A percentile compares a stretch with the other conserved stretches of the same genome.
These are phyloP conservation scores for Proliferodiscus dingleyae DNA, from an alignment of 2,329 filamentous ascomycete species.

Conservation along the genomic window DNA sequence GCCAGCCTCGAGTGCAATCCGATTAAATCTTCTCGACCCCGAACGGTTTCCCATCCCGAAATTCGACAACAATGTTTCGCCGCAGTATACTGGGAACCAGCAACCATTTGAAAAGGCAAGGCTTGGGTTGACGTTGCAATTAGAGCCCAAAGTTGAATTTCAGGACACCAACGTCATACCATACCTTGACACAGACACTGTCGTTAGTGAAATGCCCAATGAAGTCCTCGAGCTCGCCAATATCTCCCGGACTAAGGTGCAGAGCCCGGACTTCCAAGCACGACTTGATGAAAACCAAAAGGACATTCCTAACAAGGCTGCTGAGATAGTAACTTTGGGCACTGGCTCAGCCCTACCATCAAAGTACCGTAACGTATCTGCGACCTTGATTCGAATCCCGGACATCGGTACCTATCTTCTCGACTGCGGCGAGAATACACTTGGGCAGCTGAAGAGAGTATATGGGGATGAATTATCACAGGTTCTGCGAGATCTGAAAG, in stretches of 20 bases:
- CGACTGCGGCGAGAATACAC: conserved; percentile 87
- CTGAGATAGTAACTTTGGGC: conserved; percentile 80
- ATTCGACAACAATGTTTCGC: conserved; percentile 43
- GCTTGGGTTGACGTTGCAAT: conserved; percentile 20
- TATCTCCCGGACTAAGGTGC: conserved; percentile 38
- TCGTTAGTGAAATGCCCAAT: conserved; percentile 34
- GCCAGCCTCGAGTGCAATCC: conserved; percentile 59
- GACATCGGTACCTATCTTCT: conserved; percentile 83
- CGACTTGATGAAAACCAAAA: conserved; percentile 49
- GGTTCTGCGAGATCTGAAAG: conserved; percentile 73
- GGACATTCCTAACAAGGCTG: conserved; percentile 68
- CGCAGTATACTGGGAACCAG: conserved; percentile 1
- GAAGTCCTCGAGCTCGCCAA: conserved; percentile 51
- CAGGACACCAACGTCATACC: conserved; percentile 43
- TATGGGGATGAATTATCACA: conserved; percentile 62
- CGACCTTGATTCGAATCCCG: conserved; percentile 78
- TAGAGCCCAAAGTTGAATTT: conserved; percentile 27
- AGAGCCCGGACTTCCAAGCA: conserved; percentile 41
- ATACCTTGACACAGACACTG: conserved; percentile 44
- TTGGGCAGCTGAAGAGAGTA: conserved; percentile 77
- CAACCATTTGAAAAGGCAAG: conserved; percentile 20
- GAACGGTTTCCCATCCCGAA: conserved; percentile 69
- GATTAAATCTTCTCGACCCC: conserved; percentile 67
- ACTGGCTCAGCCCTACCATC: conserved; percentile 88
- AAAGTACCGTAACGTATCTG: conserved; percentile 92